Percentiles rank a stretch among this genome's conserved stretches.
phyloP scores from a whole-genome alignment of 495 filamentous ascomycete species.

The Penicillium cinerascens region DNA sequence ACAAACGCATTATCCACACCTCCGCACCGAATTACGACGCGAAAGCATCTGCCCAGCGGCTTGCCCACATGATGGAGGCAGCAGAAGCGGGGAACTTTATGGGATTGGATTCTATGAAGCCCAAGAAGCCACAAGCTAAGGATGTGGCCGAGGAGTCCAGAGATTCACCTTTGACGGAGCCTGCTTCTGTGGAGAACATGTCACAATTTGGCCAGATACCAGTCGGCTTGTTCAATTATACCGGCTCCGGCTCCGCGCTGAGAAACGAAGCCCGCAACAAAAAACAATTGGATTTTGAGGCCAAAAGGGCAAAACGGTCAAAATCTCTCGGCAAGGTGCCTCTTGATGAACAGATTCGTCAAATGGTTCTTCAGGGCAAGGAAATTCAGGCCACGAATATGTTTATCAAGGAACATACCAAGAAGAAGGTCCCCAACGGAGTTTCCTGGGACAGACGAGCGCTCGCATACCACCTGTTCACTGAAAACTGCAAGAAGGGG shows the following conservation, averaged over 20 bases:
- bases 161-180: neutral
- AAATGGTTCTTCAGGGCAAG: conserved; percentile 16
- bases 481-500: conserved; percentile 35
- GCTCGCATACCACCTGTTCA: conserved; percentile 31
- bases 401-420: conserved; percentile 18
- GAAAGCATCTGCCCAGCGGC: conserved; percentile 36
- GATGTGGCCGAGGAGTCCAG: neutral
- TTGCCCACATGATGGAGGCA: conserved; percentile 40
- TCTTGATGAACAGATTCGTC: conserved; percentile 11
- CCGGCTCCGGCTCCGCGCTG: neutral
- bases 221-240: neutral
- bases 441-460: conserved; percentile 31
- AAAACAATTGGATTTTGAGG: conserved; percentile 10
- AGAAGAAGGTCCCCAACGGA: neutral
- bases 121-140: conserved; percentile 1
- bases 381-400: conserved; percentile 41
- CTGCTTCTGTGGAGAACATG: neutral
- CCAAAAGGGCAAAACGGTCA: conserved; percentile 5
- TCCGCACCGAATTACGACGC: conserved; percentile 46
- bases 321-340: conserved; percentile 2
- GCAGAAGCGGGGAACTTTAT: conserved; percentile 43
- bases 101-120: conserved; percentile 37
- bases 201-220: neutral
- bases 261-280: conserved; percentile 4
- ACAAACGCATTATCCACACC: conserved; percentile 41